These are phyloP conservation scores for Coemansia sp. DNA, from an alignment of 192 early-diverging fungal genomes.

Conservation along the genomic window DNA sequence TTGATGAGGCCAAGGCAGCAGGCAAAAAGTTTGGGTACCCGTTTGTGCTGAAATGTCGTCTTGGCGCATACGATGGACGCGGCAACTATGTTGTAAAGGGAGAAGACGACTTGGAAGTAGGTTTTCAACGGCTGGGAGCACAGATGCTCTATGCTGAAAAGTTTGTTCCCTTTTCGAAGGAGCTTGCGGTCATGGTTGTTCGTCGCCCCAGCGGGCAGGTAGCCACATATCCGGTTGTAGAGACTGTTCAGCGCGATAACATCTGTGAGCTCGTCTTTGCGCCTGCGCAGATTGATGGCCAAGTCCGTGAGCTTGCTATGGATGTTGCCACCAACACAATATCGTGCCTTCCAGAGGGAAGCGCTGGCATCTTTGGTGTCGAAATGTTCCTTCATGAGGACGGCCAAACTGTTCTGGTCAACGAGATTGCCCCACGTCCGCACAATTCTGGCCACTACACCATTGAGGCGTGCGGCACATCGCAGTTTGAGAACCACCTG, in stretches of 20 bases:
- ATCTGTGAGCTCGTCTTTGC: constrained; percentile 96
- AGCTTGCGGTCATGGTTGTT: constrained; percentile 98
- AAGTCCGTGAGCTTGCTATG: constrained; percentile 68
- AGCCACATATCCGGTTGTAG: constrained; percentile 89
- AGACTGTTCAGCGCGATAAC: constrained; percentile 96
- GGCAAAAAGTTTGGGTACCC: constrained; percentile 83
- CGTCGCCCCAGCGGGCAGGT: constrained; percentile 63
- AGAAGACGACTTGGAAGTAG: constrained; percentile 62
- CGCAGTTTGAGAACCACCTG: constrained; percentile 95
- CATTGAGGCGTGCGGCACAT: constrained; percentile 95
- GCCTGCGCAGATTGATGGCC: constrained; percentile 93
- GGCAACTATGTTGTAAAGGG: constrained; percentile 90
- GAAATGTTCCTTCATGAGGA: constrained; percentile 96
- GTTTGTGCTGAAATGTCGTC: constrained; percentile 94
- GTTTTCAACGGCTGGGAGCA: constrained; percentile 44
- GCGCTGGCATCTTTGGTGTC: constrained; percentile 93
- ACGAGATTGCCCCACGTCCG: constrained; percentile 98
- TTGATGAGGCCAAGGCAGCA: constrained; percentile 53
- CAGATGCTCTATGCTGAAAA: constrained; percentile 90
- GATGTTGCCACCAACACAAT: constrained; percentile 86
- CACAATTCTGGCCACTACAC: constrained; percentile 99
- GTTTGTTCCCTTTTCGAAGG: constrained; percentile 89
- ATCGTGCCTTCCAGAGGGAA: constrained; percentile 66
- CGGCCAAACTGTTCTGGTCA: constrained; percentile 79
- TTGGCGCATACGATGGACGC: constrained; percentile 92